A percentile compares a stretch with the other conserved stretches of the same genome.
Evolutionary conservation across 2,329 filamentous ascomycete genomes (phyloP).

Genomic region (Aspergillus ustus): DNA sequence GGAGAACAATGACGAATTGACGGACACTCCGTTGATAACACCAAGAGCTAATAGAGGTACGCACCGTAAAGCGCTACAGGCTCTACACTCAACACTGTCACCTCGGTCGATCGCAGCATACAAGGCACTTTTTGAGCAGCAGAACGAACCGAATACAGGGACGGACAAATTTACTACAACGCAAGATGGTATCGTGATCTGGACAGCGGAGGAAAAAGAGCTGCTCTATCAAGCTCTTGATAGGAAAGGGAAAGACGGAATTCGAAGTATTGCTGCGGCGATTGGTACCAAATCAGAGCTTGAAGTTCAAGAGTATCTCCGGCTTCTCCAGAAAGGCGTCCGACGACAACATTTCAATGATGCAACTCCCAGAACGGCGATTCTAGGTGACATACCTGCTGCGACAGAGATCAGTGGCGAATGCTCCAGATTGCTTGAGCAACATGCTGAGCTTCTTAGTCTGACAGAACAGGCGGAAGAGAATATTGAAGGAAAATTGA

Average conservation of each 20-base stretch:
- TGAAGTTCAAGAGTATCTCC: slow-evolving; percentile 74
- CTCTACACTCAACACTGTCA: slow-evolving; percentile 33
- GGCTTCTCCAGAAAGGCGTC: slow-evolving; percentile 60
- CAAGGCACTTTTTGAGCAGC: slow-evolving; percentile 56
- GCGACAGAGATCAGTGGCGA: slow-evolving; percentile 72
- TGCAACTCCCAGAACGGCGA: slow-evolving; percentile 43
- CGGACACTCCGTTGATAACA: slow-evolving; percentile 6
- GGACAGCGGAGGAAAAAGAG: slow-evolving; percentile 74
- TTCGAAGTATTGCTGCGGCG: slow-evolving; percentile 64
- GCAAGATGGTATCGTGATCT: slow-evolving; percentile 71
- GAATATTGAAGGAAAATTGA: slow-evolving; percentile 60
- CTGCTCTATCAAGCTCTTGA: slow-evolving; percentile 69
- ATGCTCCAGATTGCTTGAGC: slow-evolving; percentile 69
- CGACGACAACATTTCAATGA: slow-evolving; percentile 46
- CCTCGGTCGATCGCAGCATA: slow-evolving; percentile 57
- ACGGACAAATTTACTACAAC: slow-evolving; percentile 44
- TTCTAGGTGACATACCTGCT: slow-evolving; percentile 66
- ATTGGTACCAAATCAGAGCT: slow-evolving; percentile 73
- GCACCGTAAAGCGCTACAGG: slow-evolving; percentile 19
- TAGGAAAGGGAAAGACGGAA: slow-evolving; percentile 66
- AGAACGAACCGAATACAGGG: slow-evolving; percentile 17
- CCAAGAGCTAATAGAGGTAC: slow-evolving; percentile 9
- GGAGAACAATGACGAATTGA: slow-evolving; percentile 30
- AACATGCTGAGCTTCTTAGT: slow-evolving; percentile 68
- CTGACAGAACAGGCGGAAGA: slow-evolving; percentile 68